Conservation (phyloP, 78 protist species). For the Cavenderia fasciculata region DNA sequence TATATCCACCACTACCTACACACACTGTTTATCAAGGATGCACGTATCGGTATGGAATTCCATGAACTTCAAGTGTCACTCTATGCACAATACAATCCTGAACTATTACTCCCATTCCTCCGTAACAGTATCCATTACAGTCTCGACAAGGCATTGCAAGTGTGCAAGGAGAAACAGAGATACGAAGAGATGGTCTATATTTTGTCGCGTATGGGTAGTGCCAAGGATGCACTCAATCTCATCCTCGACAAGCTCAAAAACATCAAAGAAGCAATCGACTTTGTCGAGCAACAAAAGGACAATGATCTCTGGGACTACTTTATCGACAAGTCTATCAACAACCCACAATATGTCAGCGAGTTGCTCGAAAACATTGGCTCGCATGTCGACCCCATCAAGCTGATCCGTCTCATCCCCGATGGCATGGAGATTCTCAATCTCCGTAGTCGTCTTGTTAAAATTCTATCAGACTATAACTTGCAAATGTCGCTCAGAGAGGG, state of each 20-base stretch:
- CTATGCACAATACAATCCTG: constrained; percentile 86
- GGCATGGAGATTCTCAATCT: constrained; percentile 81
- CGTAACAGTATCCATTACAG: constrained; percentile 51
- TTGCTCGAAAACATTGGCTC: constrained; percentile 86
- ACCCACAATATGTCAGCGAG: constrained; percentile 73
- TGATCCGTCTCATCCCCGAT: constrained; percentile 78
- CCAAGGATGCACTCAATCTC: constrained; percentile 87
- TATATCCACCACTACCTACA: constrained; percentile 69
- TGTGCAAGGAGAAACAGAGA: constrained; percentile 75
- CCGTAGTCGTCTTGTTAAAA: constrained; percentile 84
- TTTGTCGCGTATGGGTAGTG: constrained; percentile 88
- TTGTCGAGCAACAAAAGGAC: constrained; percentile 88
- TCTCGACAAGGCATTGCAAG: constrained; percentile 81
- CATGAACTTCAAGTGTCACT: constrained; percentile 88
- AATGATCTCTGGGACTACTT: constrained; percentile 92
- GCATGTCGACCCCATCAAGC: constrained; percentile 86
- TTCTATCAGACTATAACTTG: constrained; percentile 85
- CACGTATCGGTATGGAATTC: constrained; percentile 72
- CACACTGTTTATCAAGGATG: constrained; percentile 83
- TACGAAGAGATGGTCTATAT: constrained; percentile 89
- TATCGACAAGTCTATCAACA: constrained; percentile 82
- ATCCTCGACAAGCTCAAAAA: constrained; percentile 83
- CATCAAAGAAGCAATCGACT: constrained; percentile 89
- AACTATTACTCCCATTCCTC: constrained; percentile 77
- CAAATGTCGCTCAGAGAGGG: constrained; percentile 90